Evolutionary conservation across 1,284 basidiomycete genomes (phyloP).

Genomic region (Ustilago lituana): DNA sequence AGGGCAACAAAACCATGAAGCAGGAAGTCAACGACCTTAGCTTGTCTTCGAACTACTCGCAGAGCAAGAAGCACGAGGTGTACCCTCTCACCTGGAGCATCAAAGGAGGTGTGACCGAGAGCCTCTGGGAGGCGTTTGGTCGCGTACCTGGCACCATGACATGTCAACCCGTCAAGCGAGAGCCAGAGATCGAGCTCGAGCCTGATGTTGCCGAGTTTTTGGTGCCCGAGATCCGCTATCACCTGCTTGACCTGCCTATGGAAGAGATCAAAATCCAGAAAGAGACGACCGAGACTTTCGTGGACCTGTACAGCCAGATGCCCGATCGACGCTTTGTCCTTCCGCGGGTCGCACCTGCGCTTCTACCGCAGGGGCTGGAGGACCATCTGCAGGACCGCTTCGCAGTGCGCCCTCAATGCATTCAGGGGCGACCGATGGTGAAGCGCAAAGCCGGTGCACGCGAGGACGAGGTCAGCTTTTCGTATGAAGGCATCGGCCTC

Average conservation of each 20-base stretch:
- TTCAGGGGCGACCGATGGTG: slow-evolving; percentile 54
- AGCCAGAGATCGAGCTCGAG: slow-evolving; percentile 50
- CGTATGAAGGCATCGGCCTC: slow-evolving; percentile 38
- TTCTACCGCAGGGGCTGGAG: slow-evolving; percentile 52
- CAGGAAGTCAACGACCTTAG: slow-evolving; percentile 10
- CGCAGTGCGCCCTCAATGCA: slow-evolving; percentile 49
- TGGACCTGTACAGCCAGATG: slow-evolving; percentile 43
- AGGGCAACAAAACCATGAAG: slow-evolving; percentile 30
- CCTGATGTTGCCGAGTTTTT: slow-evolving; percentile 52
- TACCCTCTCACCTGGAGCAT: slow-evolving; percentile 55
- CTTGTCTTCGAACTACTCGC: slow-evolving; percentile 9
- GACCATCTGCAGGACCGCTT: slow-evolving; percentile 62
- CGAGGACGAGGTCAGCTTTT: slow-evolving; percentile 41
- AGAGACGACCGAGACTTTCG: slow-evolving; percentile 45
- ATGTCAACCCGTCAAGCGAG: slow-evolving; percentile 44
- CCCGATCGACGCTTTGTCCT: slow-evolving; percentile 44
- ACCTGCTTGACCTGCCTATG: slow-evolving; percentile 47
- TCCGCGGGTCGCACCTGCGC: slow-evolving; percentile 12
- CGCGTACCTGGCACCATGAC: slow-evolving; percentile 59
- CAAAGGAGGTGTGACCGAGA: slow-evolving; percentile 50
- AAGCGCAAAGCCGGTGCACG: slow-evolving; percentile 58
- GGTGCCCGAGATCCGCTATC: slow-evolving; percentile 50
- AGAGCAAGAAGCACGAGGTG: slow-evolving; percentile 52
- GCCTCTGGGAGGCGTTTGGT: slow-evolving; percentile 61
- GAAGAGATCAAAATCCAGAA: slow-evolving; percentile 52